phyloP scores from a whole-genome alignment of 352 stramenopile genomes.

The Thraustochytrium sp. region DNA sequence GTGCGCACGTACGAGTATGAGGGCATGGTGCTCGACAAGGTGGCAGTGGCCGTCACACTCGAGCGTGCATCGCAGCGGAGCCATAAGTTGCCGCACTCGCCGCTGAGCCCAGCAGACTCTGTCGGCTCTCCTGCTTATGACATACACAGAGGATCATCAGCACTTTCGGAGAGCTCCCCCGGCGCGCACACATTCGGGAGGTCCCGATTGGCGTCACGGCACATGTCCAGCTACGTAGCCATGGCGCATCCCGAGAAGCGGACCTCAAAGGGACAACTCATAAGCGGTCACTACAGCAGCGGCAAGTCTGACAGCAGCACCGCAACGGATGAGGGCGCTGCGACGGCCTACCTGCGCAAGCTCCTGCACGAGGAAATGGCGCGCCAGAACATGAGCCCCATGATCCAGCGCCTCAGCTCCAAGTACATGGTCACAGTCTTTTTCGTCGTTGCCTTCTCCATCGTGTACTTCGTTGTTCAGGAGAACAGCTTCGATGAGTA shows the following conservation, averaged over 20 bases:
- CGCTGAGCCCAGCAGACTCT: too few relatives aligned
- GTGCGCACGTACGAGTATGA: neutral
- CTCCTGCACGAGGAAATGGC: conserved; percentile 1
- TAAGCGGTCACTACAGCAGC: neutral
- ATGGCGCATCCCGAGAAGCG: neutral
- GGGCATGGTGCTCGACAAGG: neutral
- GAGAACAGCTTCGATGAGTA: neutral
- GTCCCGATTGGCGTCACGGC: neutral
- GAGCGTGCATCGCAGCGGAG: neutral
- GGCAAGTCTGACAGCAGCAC: neutral
- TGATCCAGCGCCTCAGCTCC: neutral
- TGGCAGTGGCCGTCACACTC: neutral
- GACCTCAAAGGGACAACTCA: neutral
- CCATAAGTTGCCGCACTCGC: too few relatives aligned
- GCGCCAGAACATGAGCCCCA: neutral
- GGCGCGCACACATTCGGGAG: too few relatives aligned
- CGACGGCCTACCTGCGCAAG: conserved; percentile 7
- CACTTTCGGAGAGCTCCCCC: too few relatives aligned
- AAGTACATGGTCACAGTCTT: neutral
- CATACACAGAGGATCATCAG: too few relatives aligned
- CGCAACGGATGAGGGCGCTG: neutral
- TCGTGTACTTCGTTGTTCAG: conserved; percentile 24
- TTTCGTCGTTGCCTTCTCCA: neutral
- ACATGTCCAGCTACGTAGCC: neutral
- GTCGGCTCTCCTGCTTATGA: too few relatives aligned